These are phyloP conservation scores for Colletotrichum aenigma DNA, from an alignment of 2,329 filamentous ascomycete species.

Conservation along the genomic window DNA sequence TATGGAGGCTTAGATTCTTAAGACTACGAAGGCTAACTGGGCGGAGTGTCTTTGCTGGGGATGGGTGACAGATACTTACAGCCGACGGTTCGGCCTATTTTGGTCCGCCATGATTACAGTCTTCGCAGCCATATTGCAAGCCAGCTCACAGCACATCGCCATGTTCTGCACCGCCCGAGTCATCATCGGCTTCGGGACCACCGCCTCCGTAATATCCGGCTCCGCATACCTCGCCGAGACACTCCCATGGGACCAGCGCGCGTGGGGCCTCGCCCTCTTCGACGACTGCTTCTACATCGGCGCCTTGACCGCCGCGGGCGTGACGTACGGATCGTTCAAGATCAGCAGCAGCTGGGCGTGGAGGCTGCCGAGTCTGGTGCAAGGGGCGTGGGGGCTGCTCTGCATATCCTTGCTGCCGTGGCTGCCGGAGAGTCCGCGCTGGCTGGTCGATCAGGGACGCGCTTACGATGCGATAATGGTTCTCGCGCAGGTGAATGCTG, in stretches of 20 bases:
- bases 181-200: not conserved
- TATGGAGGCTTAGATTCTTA: not conserved
- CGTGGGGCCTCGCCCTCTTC: not conserved
- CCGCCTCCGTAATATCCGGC: not conserved
- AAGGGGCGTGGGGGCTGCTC: not conserved
- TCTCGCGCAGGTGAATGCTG: not conserved
- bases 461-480: not conserved
- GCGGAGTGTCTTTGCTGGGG: not conserved
- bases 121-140: not conserved
- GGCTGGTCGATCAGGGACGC: not conserved
- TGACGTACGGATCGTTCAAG: not conserved
- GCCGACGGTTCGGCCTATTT: not conserved
- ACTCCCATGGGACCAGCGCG: not conserved
- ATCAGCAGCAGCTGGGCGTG: not conserved
- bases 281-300: not conserved
- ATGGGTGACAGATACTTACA: not conserved
- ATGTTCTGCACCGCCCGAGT: not conserved
- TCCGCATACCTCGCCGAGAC: not conserved
- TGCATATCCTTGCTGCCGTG: not conserved
- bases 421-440: slow-evolving; percentile 2
- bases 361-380: not conserved
- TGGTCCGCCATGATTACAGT: not conserved
- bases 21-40: not conserved
- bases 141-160: not conserved
- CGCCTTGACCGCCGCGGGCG: not conserved